Evolutionary conservation across 176 grass and related monocot genomes (phyloP).

Genomic region (Sorghum bicolor): Sorghum_bicolor_NCBIv3 NC_012871.2:58675501-58676000

Average conservation of each 20-base stretch:
- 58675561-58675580: not conserved
- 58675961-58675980: not conserved
- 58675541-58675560: not conserved
- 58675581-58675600: not conserved
- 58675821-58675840: not conserved
- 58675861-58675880: not conserved
- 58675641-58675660: conserved; percentile 32
- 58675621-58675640: not conserved
- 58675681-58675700: conserved; percentile 92
- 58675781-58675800: conserved; percentile 5
- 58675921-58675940: not conserved
- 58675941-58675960: not conserved
- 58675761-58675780: conserved; percentile 45
- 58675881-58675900: not conserved
- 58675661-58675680: conserved; percentile 69
- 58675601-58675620: conserved; percentile 13
- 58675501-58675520: not conserved
- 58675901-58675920: not conserved
- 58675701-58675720: conserved; percentile 84
- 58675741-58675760: conserved; percentile 95
- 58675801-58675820: not conserved
- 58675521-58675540: not conserved
- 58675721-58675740: conserved; percentile 89
- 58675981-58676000: not conserved
- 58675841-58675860: not conserved